phyloP scores from a whole-genome alignment of 768 basidiomycete species.

The Tricholoma matsutake region DNA sequence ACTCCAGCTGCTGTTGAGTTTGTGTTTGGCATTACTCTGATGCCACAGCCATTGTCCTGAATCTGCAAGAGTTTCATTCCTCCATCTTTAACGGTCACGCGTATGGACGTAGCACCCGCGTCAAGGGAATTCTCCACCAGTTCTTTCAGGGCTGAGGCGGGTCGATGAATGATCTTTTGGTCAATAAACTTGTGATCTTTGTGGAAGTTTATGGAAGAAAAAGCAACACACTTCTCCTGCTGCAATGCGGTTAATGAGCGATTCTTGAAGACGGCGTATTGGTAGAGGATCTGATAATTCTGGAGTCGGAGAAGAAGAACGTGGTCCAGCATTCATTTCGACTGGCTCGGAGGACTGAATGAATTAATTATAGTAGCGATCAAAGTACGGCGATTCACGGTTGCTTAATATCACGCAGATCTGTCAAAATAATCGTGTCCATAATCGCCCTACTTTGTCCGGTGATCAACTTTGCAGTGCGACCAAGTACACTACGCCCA shows the following conservation, averaged over 20 bases:
- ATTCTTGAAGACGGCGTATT: conserved; percentile 75
- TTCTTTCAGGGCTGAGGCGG: conserved; percentile 94
- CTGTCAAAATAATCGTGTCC: too few relatives aligned
- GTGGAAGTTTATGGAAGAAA: background rate
- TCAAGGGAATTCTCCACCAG: conserved; percentile 95
- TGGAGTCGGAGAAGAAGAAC: conserved; percentile 4
- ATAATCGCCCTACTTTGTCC: too few relatives aligned
- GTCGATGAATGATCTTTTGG: conserved; percentile 48
- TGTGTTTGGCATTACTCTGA: conserved; percentile 53
- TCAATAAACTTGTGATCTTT: conserved; percentile 1
- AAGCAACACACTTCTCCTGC: conserved; percentile 55
- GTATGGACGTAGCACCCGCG: conserved; percentile 84
- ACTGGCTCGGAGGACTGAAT: too few relatives aligned
- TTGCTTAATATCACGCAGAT: too few relatives aligned
- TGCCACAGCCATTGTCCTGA: conserved; percentile 95
- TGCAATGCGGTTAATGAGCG: conserved; percentile 89
- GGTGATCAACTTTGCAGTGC: too few relatives aligned
- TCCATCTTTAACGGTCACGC: conserved; percentile 89
- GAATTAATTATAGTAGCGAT: too few relatives aligned
- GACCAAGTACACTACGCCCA: too few relatives aligned
- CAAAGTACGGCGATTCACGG: too few relatives aligned
- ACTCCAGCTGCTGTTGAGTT: background rate
- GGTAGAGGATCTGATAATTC: conserved; percentile 45
- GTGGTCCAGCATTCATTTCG: background rate
- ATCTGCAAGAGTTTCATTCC: conserved; percentile 94